phyloP scores from a whole-genome alignment of 2,329 filamentous ascomycete species.

The Penicillium sp. region DNA sequence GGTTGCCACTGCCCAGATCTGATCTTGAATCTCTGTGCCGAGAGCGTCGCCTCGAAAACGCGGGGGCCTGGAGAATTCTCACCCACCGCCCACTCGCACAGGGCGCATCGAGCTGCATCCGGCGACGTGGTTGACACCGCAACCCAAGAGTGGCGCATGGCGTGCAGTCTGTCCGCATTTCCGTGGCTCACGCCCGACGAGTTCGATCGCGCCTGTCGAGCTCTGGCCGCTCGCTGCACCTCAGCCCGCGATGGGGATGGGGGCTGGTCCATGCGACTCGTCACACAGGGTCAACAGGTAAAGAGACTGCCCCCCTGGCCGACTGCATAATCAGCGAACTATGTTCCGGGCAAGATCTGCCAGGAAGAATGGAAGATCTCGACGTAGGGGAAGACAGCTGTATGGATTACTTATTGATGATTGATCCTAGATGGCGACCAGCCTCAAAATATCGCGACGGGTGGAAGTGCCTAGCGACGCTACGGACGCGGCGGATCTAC shows the following conservation, averaged over 20 bases:
- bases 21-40: constrained; percentile 2
- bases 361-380: constrained; percentile 7
- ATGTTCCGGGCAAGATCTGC: constrained; percentile 5
- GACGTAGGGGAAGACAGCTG: too few relatives aligned
- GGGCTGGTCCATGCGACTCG: constrained; percentile 41
- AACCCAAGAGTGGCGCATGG: constrained; percentile 15
- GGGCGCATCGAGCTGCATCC: background rate
- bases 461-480: too few relatives aligned
- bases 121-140: constrained; percentile 8
- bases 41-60: constrained; percentile 1
- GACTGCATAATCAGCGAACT: background rate
- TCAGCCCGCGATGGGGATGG: constrained; percentile 56
- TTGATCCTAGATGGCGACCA: too few relatives aligned
- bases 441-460: too few relatives aligned
- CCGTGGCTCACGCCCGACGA: constrained; percentile 61
- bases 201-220: constrained; percentile 64
- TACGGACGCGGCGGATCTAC: too few relatives aligned
- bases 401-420: too few relatives aligned
- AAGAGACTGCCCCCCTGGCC: background rate
- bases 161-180: constrained; percentile 43
- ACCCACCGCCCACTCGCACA: too few relatives aligned
- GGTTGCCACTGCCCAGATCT: too few relatives aligned
- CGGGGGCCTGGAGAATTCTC: too few relatives aligned
- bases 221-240: constrained; percentile 43
- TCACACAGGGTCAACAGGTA: too few relatives aligned